phyloP scores from a whole-genome alignment of 202 grass and related monocot genomes.

The Sporobolus alterniflorus region DNA sequence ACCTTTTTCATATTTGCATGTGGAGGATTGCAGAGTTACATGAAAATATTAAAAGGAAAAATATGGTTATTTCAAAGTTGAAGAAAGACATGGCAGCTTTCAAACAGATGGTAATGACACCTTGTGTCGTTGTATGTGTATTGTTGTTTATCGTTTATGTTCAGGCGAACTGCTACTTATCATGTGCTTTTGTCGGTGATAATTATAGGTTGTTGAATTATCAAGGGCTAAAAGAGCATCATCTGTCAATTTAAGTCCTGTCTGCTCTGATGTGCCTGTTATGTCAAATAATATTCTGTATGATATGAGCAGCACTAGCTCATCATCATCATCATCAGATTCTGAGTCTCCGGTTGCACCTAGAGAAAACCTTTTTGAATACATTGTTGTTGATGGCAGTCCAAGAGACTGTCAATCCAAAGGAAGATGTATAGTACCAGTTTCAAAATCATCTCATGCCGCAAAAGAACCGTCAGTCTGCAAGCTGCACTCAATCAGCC shows the following conservation, averaged over 20 bases:
- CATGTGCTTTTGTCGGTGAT: conserved; percentile 10
- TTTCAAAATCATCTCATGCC: conserved; percentile 16
- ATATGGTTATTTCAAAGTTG: conserved; percentile 80
- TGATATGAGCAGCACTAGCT: conserved; percentile 78
- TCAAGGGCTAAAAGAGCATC: conserved; percentile 71
- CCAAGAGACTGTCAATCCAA: conserved; percentile 3
- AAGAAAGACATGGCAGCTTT: conserved; percentile 82
- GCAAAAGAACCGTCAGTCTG: conserved; percentile 12
- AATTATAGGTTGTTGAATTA: conserved; percentile 75
- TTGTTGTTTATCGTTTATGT: not conserved
- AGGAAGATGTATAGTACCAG: conserved; percentile 32
- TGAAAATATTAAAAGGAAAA: conserved; percentile 82
- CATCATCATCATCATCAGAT: conserved; percentile 94
- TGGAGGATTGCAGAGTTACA: conserved; percentile 88
- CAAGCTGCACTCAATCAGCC: conserved; percentile 36
- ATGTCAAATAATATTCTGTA: conserved; percentile 89
- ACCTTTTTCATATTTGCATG: conserved; percentile 11
- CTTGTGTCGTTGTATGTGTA: not conserved
- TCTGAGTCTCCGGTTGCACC: conserved; percentile 67
- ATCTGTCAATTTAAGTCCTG: conserved; percentile 41
- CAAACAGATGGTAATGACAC: conserved; percentile 63
- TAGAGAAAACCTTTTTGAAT: conserved; percentile 30
- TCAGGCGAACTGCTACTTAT: not conserved
- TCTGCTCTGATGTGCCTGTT: conserved; percentile 51
- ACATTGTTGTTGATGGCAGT: conserved; percentile 22